Evolutionary conservation across 2,329 filamentous ascomycete species (phyloP).

Genomic region (Epichloe hybrida): DNA sequence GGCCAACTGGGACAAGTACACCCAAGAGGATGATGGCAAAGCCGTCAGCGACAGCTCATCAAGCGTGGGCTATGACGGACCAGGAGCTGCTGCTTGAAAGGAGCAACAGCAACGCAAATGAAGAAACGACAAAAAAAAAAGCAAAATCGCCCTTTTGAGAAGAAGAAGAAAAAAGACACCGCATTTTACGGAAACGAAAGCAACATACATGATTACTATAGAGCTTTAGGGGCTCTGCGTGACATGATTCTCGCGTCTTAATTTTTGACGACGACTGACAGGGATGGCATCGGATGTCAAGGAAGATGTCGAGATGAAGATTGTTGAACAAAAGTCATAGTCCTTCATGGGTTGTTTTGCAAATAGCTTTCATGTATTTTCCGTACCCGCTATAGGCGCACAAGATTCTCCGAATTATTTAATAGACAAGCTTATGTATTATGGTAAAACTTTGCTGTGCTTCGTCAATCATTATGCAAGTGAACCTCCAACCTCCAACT

Average conservation of each 20-base stretch:
- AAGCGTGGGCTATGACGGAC: conserved; percentile 28
- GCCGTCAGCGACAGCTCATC: conserved; percentile 25
- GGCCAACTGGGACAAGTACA: conserved; percentile 73
- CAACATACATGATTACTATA: conserved; percentile 1
- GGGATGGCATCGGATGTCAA: conserved; percentile 7
- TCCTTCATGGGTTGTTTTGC: not conserved
- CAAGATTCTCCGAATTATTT: not conserved
- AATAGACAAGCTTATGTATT: conserved; percentile 3
- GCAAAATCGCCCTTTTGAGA: too few relatives aligned
- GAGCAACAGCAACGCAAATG: conserved; percentile 6
- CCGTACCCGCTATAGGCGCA: not conserved
- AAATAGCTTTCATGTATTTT: not conserved
- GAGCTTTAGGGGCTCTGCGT: not conserved
- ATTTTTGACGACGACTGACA: conserved; percentile 7
- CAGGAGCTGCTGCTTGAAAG: conserved; percentile 26
- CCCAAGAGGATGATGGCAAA: conserved; percentile 33
- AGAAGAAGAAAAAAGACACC: not conserved
- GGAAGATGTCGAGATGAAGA: not conserved
- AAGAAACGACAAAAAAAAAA: not conserved
- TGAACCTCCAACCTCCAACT: not conserved
- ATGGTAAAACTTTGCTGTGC: not conserved
- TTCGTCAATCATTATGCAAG: not conserved
- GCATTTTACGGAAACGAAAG: not conserved
- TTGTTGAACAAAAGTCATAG: not conserved
- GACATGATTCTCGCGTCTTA: not conserved